Evolutionary conservation across 768 basidiomycete species (phyloP).

Genomic region (Terana coerulea): DNA sequence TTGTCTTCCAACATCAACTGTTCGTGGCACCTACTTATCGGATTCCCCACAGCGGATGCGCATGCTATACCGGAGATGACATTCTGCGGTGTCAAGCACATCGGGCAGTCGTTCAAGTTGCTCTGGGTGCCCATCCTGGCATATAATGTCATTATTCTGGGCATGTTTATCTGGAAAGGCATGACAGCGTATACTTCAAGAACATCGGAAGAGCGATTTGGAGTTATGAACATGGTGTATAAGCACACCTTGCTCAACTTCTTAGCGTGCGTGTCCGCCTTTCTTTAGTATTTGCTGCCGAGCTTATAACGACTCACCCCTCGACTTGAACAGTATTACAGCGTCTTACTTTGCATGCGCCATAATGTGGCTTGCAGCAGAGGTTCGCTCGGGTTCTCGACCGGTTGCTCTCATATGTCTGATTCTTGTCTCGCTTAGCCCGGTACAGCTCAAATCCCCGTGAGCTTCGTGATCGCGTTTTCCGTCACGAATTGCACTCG

Average conservation of each 20-base stretch:
- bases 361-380: slow-evolving; percentile 25
- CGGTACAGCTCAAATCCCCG: slow-evolving; percentile 25
- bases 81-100: slow-evolving; percentile 20
- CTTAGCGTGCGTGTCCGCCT: slow-evolving; percentile 18
- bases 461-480: slow-evolving; percentile 26
- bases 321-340: slow-evolving; percentile 25
- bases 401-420: not conserved
- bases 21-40: not conserved
- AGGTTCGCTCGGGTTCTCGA: slow-evolving; percentile 16
- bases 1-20: not conserved
- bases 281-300: not conserved
- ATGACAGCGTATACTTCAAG: slow-evolving; percentile 9
- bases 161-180: slow-evolving; percentile 24
- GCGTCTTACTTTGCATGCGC: slow-evolving; percentile 26
- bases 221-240: slow-evolving; percentile 23
- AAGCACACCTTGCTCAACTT: slow-evolving; percentile 24
- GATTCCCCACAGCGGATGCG: slow-evolving; percentile 10
- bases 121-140: slow-evolving; percentile 18
- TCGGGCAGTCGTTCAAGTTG: slow-evolving; percentile 10
- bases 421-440: slow-evolving; percentile 15
- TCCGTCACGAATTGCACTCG: slow-evolving; percentile 29
- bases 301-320: not conserved
- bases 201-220: slow-evolving; percentile 3
- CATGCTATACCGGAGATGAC: slow-evolving; percentile 9
- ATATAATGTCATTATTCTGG: slow-evolving; percentile 20